These are phyloP conservation scores for Lodderomyces oxycetoniae DNA, from an alignment of 1,139 yeast species.

Conservation along the genomic window DNA sequence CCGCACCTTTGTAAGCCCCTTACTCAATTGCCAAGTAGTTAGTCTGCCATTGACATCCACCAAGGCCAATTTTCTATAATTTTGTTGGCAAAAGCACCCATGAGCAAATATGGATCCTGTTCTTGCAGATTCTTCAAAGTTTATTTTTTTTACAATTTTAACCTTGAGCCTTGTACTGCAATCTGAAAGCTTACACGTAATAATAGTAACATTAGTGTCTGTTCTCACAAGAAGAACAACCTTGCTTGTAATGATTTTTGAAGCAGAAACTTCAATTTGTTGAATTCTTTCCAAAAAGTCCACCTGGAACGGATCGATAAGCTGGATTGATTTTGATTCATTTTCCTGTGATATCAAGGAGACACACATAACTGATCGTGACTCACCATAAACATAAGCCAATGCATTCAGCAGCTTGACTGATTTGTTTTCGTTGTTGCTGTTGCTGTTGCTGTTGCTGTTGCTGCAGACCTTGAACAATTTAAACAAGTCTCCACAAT, in stretches of 20 bases:
- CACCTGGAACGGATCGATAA: slow-evolving; percentile 22
- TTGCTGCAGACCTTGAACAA: slow-evolving; percentile 18
- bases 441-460: no score
- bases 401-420: slow-evolving; percentile 18
- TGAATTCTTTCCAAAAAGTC: slow-evolving; percentile 32
- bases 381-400: slow-evolving; percentile 33
- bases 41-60: slow-evolving; percentile 54
- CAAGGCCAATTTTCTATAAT: slow-evolving; percentile 33
- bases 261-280: slow-evolving; percentile 33
- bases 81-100: neutral
- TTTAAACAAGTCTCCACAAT: slow-evolving; percentile 22
- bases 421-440: no score
- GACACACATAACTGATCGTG: slow-evolving; percentile 27
- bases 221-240: slow-evolving; percentile 27
- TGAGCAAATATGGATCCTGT: no score
- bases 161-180: no score
- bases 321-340: slow-evolving; percentile 4
- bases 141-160: no score
- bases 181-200: slow-evolving; percentile 11
- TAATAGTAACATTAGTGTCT: slow-evolving; percentile 21
- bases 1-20: slow-evolving; percentile 2
- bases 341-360: slow-evolving; percentile 11
- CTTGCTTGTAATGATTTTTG: slow-evolving; percentile 13
- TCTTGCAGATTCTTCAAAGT: no score
- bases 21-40: slow-evolving; percentile 31